Base-by-base conservation (phyloP, 768 basidiomycete genomes). In the Serendipita sp. region DNA sequence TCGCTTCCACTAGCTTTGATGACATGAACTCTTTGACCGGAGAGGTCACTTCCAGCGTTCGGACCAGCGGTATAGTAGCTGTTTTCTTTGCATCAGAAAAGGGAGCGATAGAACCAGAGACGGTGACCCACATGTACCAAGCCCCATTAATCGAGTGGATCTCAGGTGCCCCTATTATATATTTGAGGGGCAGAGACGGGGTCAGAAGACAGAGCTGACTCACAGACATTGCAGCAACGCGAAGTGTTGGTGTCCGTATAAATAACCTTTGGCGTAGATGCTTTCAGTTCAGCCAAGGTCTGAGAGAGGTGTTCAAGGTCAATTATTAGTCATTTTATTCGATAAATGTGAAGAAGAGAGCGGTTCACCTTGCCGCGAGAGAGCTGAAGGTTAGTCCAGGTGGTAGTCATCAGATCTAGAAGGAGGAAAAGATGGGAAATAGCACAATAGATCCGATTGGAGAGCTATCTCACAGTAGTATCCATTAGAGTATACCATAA, bases 161-260 rank as follows among this genome's bases (percentile, higher is more conserved):
- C 40, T 40, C 40, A 40, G 40, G 40, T 6, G 40, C 40, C 40
- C 40, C 40, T 40, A 40, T 40, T 13, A 5, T 40, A 6, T 40
- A 40, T 40, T 13, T 23, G 23, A 23, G 23, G 23, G 23, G 23
- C 23, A 23, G 23, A 23, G 23, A 23, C 23, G 23, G 23, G 23
- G 40, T 40, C 40, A 40, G 5, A 6, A 6, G 40, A 6, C 5
- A 13, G 6, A 40, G 40, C 13, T n/a, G 52, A 52, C n/a, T 50
- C 64, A 50, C 65, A 65, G 8, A 65, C 10, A 43, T 65, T 65
- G 62, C 65, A 65, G 33, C 65, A 65, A 15, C 65, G 58, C 8
- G 58, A 62, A 4, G 65, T 33, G 15, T 60, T 63, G 44, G 34
- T 65, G 29, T 65, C 65, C 3, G 63, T 44, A 44, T 62, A 65